Conservation (phyloP, 2,329 filamentous ascomycete species). For the Epicoccum nigrum region DNA sequence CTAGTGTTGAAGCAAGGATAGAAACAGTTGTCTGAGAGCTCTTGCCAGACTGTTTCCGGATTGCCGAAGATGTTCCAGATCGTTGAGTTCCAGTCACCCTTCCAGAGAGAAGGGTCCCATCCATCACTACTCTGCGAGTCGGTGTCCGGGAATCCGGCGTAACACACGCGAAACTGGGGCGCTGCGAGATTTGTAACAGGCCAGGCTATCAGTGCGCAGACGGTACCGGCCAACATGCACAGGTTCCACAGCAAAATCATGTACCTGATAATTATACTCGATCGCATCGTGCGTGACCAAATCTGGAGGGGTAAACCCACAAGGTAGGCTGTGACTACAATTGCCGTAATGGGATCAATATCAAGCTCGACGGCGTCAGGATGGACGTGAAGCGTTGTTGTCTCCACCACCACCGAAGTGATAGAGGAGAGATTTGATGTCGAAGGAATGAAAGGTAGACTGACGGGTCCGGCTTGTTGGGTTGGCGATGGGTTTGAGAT, state of each 20-base stretch:
- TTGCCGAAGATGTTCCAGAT: conserved; percentile 11
- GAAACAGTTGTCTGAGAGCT: conserved; percentile 15
- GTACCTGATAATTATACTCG: neutral
- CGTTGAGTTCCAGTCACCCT: conserved; percentile 12
- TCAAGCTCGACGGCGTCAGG: conserved; percentile 20
- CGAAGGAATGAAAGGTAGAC: neutral
- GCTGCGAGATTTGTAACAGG: conserved; percentile 9
- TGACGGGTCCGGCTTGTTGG: neutral
- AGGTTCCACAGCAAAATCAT: conserved; percentile 10
- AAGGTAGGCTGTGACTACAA: conserved; percentile 17
- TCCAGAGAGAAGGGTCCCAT: conserved; percentile 13
- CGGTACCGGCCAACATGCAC: conserved; percentile 15
- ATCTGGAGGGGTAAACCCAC: conserved; percentile 15
- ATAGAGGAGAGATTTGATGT: neutral
- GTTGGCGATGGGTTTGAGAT: neutral
- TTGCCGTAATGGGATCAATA: conserved; percentile 20
- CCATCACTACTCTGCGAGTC: conserved; percentile 11
- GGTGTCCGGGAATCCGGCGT: conserved; percentile 5
- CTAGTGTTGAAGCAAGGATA: conserved; percentile 22
- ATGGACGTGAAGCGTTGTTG: neutral
- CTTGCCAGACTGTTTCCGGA: conserved; percentile 9
- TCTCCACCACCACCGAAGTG: neutral
- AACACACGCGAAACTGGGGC: conserved; percentile 18
- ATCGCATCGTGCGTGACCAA: conserved; percentile 22
- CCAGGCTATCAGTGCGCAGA: conserved; percentile 15